Evolutionary conservation across 2,329 filamentous ascomycete species (phyloP).

Genomic region (Neophaeococcomyces aloes): DNA sequence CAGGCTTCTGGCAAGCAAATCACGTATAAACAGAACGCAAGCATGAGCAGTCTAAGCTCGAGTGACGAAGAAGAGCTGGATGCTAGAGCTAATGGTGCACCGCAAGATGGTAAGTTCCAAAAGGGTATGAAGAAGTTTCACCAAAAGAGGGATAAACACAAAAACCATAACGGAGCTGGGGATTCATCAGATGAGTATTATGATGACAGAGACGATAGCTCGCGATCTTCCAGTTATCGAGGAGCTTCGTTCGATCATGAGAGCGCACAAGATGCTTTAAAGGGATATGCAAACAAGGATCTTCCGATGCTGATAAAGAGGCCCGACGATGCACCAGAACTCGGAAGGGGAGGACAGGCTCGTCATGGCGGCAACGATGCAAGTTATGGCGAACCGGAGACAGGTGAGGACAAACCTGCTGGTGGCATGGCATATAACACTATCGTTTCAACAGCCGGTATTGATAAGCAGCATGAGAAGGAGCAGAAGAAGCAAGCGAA

Average conservation of each 20-base stretch:
- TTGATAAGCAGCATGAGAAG: not conserved
- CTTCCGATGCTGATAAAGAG: slow-evolving; percentile 5
- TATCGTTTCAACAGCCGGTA: slow-evolving; percentile 1
- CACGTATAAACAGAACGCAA: slow-evolving; percentile 45
- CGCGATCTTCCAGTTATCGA: too few relatives aligned
- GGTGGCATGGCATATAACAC: slow-evolving; percentile 4
- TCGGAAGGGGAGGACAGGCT: not conserved
- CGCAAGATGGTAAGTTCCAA: slow-evolving; percentile 13
- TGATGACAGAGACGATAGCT: too few relatives aligned
- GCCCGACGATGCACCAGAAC: not conserved
- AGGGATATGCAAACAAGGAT: not conserved
- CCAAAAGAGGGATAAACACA: not conserved
- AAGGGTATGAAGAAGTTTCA: slow-evolving; percentile 15
- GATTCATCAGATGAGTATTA: too few relatives aligned
- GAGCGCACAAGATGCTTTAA: not conserved
- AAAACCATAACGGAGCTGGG: too few relatives aligned
- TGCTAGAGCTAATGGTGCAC: slow-evolving; percentile 16
- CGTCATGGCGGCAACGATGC: not conserved
- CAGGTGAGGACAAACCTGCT: slow-evolving; percentile 2
- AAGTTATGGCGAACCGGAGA: slow-evolving; percentile 5
- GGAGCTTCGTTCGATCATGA: too few relatives aligned
- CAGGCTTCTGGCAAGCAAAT: slow-evolving; percentile 48
- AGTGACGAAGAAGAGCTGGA: slow-evolving; percentile 51
- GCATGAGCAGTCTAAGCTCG: slow-evolving; percentile 39
- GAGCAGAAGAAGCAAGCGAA: not conserved